Evolutionary conservation across 345 rosid genomes (phyloP), one percentile per base, ranked within the genome.

Genomic region (Populus simonii): DNA sequence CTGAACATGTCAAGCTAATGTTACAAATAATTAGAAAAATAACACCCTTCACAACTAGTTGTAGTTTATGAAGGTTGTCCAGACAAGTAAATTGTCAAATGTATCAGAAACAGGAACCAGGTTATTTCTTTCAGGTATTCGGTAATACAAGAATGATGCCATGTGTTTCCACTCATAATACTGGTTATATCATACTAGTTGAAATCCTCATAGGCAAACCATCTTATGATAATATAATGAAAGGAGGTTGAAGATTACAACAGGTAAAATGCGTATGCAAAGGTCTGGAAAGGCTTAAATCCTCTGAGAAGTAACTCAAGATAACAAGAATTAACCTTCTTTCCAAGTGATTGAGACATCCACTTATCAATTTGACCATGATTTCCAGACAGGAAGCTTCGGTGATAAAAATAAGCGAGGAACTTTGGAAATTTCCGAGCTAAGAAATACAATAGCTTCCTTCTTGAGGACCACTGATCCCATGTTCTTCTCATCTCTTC

Each of bases 301-400:
- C 55, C 55, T 49, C 22, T 49, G 35, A 39, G n/a, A 59, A 16
- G 38, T 6, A 62, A 45, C 25, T 31, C 3, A 61, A 61, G 66
- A 65, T 74, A 31, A 69, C 53, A 25, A 71, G 71, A 20, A 77
- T 85, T 83, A 69, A 91, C 99, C 93, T 86, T 92, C 80, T 83
- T 89, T 72, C 90, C 89, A 82, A 96, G 80, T 55, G 92, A 83
- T 67, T 89, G 49, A 72, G 93, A 88, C 88, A 96, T 83, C 98
- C 90, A 92, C 77, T 90, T 85, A 71, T 89, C 92, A 80, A 96
- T 74, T 53, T 69, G 86, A 70, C 88, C 92, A 77, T 91, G 97
- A 79, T 88, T 85, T 63, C 97, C 96, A 6, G 98, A 96, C 57
- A 96, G 89, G 74, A 93, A 96, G 73, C 90, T 92, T 76, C 84